These are phyloP conservation scores for Mortierella sp. DNA, from an alignment of 371 early-diverging fungal species.

Conservation along the genomic window DNA sequence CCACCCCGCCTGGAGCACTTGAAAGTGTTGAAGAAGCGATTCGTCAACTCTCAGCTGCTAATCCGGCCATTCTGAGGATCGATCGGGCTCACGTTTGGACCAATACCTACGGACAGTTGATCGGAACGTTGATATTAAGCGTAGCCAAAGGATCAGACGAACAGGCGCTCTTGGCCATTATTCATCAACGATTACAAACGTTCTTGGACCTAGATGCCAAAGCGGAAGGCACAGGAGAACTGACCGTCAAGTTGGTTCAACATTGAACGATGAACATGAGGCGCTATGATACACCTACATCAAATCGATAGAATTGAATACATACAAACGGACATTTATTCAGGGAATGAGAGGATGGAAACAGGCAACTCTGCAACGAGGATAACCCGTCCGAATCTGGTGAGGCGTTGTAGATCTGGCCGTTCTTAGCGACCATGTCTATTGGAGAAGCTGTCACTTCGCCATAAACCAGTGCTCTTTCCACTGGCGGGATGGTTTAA, in stretches of 20 bases:
- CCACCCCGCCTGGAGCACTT: conserved; percentile 43
- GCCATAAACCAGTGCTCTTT: too few species aligned
- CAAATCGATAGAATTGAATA: too few species aligned
- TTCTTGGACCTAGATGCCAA: conserved; percentile 56
- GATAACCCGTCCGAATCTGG: too few species aligned
- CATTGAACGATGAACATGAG: too few species aligned
- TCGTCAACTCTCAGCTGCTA: conserved; percentile 56
- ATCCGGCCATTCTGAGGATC: conserved; percentile 60
- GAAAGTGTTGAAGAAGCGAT: conserved; percentile 44
- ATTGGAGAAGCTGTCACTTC: too few species aligned
- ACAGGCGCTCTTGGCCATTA: conserved; percentile 58
- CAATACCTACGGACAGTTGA: conserved; percentile 67
- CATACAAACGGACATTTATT: too few species aligned
- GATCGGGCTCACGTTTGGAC: conserved; percentile 73
- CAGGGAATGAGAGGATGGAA: too few species aligned
- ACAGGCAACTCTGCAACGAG: too few species aligned
- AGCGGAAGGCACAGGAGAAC: conserved; percentile 56
- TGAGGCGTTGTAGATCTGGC: too few species aligned
- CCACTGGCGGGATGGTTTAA: too few species aligned
- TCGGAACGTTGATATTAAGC: conserved; percentile 65
- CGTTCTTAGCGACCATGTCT: too few species aligned
- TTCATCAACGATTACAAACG: conserved; percentile 64
- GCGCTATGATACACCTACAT: too few species aligned
- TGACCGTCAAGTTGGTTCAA: conserved; percentile 60
- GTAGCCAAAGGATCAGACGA: conserved; percentile 67